Evolutionary conservation across 2,329 filamentous ascomycete species (phyloP).

Genomic region (Aspergillus ochraceus): DNA sequence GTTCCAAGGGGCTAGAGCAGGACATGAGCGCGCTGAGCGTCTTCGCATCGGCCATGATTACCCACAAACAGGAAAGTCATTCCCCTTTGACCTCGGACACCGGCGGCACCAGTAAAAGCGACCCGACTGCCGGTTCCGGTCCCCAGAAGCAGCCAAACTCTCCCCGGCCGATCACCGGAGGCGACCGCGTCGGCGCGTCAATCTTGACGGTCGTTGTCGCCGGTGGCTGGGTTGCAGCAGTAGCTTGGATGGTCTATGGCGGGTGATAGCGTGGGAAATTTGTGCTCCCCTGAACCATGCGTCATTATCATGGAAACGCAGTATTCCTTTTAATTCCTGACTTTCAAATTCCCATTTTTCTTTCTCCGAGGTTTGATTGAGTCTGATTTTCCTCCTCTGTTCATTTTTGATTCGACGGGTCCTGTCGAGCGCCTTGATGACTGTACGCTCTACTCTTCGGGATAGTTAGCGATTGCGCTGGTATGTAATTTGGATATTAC

Average conservation of each 20-base stretch:
- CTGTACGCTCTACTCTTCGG: background rate
- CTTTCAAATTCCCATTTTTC: background rate
- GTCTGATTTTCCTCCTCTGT: background rate
- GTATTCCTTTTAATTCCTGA: too few species aligned
- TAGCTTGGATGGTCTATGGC: slow-evolving; percentile 34
- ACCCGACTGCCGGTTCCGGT: slow-evolving; percentile 43
- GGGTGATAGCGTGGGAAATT: slow-evolving; percentile 1
- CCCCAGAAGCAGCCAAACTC: slow-evolving; percentile 11
- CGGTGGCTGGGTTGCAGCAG: slow-evolving; percentile 24
- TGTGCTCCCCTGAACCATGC: too few species aligned
- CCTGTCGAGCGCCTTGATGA: background rate
- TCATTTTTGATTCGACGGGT: background rate
- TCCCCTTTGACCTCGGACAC: slow-evolving; percentile 48
- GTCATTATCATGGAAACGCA: too few species aligned
- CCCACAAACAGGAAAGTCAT: slow-evolving; percentile 22
- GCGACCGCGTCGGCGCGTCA: slow-evolving; percentile 39
- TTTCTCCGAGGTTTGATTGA: background rate
- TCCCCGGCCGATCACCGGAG: slow-evolving; percentile 29
- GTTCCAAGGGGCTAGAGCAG: slow-evolving; percentile 38
- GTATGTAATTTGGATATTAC: background rate
- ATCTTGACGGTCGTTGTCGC: slow-evolving; percentile 35
- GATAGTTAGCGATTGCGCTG: background rate
- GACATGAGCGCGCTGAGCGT: slow-evolving; percentile 44
- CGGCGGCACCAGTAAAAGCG: slow-evolving; percentile 59
- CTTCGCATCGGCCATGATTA: slow-evolving; percentile 32